Evolutionary conservation across 495 filamentous ascomycete genomes (phyloP), one percentile per base, ranked within the genome.

Genomic region (Aspergillus homomorphus): DNA sequence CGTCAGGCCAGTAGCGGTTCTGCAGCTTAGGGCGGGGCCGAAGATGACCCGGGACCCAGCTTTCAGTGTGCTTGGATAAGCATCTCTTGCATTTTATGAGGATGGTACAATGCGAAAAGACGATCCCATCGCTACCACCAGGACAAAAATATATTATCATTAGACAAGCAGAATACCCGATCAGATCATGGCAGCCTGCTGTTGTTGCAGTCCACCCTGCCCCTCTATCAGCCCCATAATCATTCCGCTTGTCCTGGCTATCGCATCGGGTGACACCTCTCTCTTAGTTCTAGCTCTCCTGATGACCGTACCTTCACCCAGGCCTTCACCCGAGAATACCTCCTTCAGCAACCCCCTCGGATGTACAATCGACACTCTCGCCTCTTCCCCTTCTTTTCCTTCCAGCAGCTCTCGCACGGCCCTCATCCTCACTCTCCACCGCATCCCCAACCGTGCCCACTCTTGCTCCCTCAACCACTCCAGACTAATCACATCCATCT

Each of bases 301-400:
- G 33, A 38, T 38, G 2, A 38, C 33, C 33, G 33, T 38, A 2
- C 33, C 33, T 14, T 38, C 33, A 10, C 33, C 33, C 4, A 10
- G 33, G 33, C 33, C 33, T 38, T 38, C 33, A 12, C 33, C 90
- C 1, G 92, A 97, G 77, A 98, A 96, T 19, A 97, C 77, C 73
- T 97, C 93, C 77, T 94, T 96, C 70, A 97, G 91, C 8, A 98
- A 82, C 67, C 96, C 89, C 18, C 86, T 88, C 1, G 94, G 92
- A 72, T 96, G 92, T 60, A 98, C 98, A 66, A 98, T 97, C 21
- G 94, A 92, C 54, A 98, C 95, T 65, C 92, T 96, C 41, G 93
- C 96, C 9, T 90, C 89, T 63, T 90, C 83, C 38, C 95, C 95
- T 7, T 98, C 82, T 23, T 88, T 86, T 53, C 87, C 87, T 51